Conservation (phyloP, 2,329 filamentous ascomycete species). For the Lizonia empirigonia region DNA sequence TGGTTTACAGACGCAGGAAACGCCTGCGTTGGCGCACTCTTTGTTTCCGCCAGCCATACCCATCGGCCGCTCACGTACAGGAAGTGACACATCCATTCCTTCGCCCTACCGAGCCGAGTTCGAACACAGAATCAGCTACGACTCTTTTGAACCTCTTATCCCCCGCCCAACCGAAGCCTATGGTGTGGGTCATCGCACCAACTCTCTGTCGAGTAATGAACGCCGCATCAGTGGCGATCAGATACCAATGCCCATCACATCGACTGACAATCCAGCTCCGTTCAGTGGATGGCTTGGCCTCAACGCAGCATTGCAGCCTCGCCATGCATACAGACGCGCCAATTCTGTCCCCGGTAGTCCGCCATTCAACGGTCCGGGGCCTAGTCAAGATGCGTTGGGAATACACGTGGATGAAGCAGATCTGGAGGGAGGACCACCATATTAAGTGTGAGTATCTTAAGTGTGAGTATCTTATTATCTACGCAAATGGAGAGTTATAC, state of each 20-base stretch:
- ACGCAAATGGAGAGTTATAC: not conserved
- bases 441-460: not conserved
- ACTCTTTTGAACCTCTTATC: constrained; percentile 13
- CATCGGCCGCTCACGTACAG: constrained; percentile 12
- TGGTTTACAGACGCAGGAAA: constrained; percentile 17
- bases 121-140: constrained; percentile 7
- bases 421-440: constrained; percentile 7
- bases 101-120: not conserved
- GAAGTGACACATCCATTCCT: constrained; percentile 19
- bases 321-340: constrained; percentile 19
- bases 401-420: constrained; percentile 12
- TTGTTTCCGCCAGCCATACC: constrained; percentile 26
- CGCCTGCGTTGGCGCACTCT: constrained; percentile 28
- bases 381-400: constrained; percentile 7
- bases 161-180: constrained; percentile 19
- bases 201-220: constrained; percentile 8
- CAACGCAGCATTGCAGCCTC: constrained; percentile 9
- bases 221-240: constrained; percentile 5
- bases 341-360: constrained; percentile 22
- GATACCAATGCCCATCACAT: not conserved
- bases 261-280: not conserved
- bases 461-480: too few relatives aligned
- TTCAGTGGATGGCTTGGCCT: constrained; percentile 15
- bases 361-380: constrained; percentile 5
- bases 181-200: not conserved